Percentiles rank a stretch among this genome's conserved stretches.
Evolutionary conservation across 352 stramenopile genomes (phyloP).

Genomic region (Phytophthora brassicae): DNA sequence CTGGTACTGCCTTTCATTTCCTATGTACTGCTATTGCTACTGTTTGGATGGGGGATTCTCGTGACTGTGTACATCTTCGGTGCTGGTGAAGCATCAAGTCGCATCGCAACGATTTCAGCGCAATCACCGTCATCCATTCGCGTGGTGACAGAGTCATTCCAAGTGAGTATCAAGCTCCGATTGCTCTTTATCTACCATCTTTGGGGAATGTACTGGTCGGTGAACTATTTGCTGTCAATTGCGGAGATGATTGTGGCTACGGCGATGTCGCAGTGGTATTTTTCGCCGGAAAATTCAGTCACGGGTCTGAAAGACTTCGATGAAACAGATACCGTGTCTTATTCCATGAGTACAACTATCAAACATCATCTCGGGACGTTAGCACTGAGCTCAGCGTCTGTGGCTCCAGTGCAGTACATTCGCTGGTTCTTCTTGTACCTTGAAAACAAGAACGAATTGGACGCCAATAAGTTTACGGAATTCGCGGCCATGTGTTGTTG

Average conservation of each 20-base stretch:
- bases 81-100: conserved; percentile 56
- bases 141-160: conserved; percentile 71
- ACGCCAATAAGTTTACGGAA: conserved; percentile 60
- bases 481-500: conserved; percentile 66
- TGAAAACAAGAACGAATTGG: conserved; percentile 80
- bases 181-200: conserved; percentile 80
- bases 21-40: conserved; percentile 59
- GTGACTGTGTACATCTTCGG: conserved; percentile 81
- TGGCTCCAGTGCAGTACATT: conserved; percentile 64
- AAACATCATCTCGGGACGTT: conserved; percentile 76
- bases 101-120: conserved; percentile 60
- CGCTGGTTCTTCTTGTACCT: conserved; percentile 82
- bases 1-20: conserved; percentile 72
- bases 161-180: conserved; percentile 59
- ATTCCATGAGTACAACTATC: conserved; percentile 61
- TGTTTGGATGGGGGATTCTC: conserved; percentile 73
- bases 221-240: conserved; percentile 64
- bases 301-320: conserved; percentile 60
- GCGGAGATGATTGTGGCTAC: conserved; percentile 79
- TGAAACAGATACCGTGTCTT: conserved; percentile 61
- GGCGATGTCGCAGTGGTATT: conserved; percentile 79
- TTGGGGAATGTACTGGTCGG: conserved; percentile 83
- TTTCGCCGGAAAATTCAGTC: conserved; percentile 59
- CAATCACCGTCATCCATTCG: conserved; percentile 45
- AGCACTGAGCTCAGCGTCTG: conserved; percentile 58